Evolutionary conservation across 2,329 filamentous ascomycete genomes (phyloP).

Genomic region (Venturia effusa): DNA sequence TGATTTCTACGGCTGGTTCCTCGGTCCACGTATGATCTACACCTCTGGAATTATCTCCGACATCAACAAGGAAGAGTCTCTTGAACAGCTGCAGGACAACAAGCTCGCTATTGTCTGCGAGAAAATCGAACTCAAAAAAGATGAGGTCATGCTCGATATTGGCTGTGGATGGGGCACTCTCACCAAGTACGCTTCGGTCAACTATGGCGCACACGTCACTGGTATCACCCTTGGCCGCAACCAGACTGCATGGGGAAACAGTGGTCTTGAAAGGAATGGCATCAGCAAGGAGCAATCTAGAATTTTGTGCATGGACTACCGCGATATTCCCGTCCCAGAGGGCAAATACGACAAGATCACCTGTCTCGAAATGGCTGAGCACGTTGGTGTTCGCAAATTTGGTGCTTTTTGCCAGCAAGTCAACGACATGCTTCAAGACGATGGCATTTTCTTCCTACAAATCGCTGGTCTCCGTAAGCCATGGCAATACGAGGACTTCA

Average conservation of each 20-base stretch:
- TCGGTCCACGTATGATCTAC: slow-evolving; percentile 97
- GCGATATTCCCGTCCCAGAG: slow-evolving; percentile 73
- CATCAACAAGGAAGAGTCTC: slow-evolving; percentile 72
- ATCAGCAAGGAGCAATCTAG: slow-evolving; percentile 80
- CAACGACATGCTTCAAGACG: slow-evolving; percentile 90
- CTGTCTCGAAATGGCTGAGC: slow-evolving; percentile 96
- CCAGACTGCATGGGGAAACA: slow-evolving; percentile 95
- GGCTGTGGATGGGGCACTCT: slow-evolving; percentile 98
- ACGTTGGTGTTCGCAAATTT: slow-evolving; percentile 91
- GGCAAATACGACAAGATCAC: slow-evolving; percentile 89
- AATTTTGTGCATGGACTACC: slow-evolving; percentile 94
- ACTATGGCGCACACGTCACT: slow-evolving; percentile 77
- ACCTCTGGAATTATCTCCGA: slow-evolving; percentile 91
- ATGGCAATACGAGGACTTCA: slow-evolving; percentile 97
- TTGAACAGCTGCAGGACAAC: slow-evolving; percentile 96
- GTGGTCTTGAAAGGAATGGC: slow-evolving; percentile 69
- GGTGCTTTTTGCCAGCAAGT: slow-evolving; percentile 72
- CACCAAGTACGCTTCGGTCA: slow-evolving; percentile 80
- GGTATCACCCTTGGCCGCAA: slow-evolving; percentile 93
- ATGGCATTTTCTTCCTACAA: slow-evolving; percentile 92
- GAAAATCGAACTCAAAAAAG: slow-evolving; percentile 76
- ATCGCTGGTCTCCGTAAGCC: slow-evolving; percentile 85
- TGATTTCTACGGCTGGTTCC: slow-evolving; percentile 98
- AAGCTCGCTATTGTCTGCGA: slow-evolving; percentile 92
- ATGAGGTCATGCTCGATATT: slow-evolving; percentile 81